Base-by-base conservation (phyloP, 2,329 filamentous ascomycete genomes). In the Paraphaeosphaeria minitans region DNA sequence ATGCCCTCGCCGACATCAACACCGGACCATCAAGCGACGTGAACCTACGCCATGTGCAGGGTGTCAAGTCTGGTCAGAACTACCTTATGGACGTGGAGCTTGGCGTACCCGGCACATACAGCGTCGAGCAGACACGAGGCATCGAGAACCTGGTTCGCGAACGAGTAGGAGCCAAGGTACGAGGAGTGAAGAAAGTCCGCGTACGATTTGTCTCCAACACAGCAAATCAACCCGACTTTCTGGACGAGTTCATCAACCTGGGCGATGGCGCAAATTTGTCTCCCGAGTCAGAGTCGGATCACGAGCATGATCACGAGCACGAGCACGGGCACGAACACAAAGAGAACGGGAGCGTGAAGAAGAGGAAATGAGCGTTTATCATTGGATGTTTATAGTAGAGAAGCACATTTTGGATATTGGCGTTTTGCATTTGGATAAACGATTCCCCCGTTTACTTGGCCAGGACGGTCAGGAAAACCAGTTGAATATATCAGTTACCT, bases 31-130 rank as follows among this genome's bases (percentile, higher is more conserved):
- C 52, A 81, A 85, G 50, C 79, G 85, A 87, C 55, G 83, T 93
- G 9, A 87, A 91, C 70, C 79, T 97, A 47, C 85, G 89, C 46
- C 89, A 91, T 46, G 85, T 98, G 3, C 90, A 92, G 64, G 95
- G 95, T 55, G 85, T 97, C 78, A 99, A 99, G 79, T 95, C 92
- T 3, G 95, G 95, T 31, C 95, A 97, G 77, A 99, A 97, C 79
- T 97, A 96, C 75, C 83, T 98, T 31, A 88, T 98, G 67, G 95
- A 98, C 68, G 77, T 99, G 8, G 93, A 97, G 75, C 79, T 98
- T 61, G 90, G 87, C 1, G 91, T 96, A 16, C 92, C 94, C 0
- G 85, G 83, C 22, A 80, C 81, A 35, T 96, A 91, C 90, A 90
- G 90, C 0, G 81, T 99, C 6, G 85, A 88, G 54, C 85, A 90